Evolutionary conservation across 192 early-diverging fungal species (phyloP).

Genomic region (Backusella tuberculispora): DNA sequence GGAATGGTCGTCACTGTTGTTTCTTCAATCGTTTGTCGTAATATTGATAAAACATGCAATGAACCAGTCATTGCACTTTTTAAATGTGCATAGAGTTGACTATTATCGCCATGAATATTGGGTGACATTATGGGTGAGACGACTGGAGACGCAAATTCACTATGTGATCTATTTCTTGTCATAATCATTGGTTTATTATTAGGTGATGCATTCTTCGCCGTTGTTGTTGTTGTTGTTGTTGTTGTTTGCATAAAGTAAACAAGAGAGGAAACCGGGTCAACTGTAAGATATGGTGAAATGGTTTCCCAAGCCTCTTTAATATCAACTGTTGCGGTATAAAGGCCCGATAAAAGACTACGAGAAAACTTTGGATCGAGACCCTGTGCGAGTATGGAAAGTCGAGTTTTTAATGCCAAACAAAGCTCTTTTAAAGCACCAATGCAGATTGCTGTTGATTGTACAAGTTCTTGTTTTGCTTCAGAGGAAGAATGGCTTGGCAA

Average conservation of each 20-base stretch:
- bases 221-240: background rate
- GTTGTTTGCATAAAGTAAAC: background rate
- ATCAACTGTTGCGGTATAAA: conserved; percentile 34
- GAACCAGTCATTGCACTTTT: conserved; percentile 29
- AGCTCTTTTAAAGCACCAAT: conserved; percentile 19
- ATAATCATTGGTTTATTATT: background rate
- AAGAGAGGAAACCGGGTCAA: background rate
- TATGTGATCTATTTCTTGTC: conserved; percentile 12
- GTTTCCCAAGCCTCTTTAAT: conserved; percentile 34
- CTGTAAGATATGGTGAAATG: conserved; percentile 11
- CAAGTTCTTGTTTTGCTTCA: background rate
- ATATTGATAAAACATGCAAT: conserved; percentile 25
- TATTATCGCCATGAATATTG: conserved; percentile 15
- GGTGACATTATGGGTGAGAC: conserved; percentile 20
- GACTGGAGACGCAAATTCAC: conserved; percentile 17
- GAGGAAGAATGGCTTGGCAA: background rate
- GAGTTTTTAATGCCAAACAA: conserved; percentile 12
- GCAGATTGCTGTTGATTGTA: conserved; percentile 1
- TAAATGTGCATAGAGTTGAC: conserved; percentile 29
- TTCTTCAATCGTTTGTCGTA: conserved; percentile 25
- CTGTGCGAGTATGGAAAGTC: conserved; percentile 20
- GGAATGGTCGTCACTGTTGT: background rate
- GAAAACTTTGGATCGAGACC: conserved; percentile 28
- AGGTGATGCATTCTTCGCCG: background rate
- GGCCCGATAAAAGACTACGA: conserved; percentile 26